phyloP scores from a whole-genome alignment of 371 early-diverging fungal genomes.

The Mucor racemosus region DNA sequence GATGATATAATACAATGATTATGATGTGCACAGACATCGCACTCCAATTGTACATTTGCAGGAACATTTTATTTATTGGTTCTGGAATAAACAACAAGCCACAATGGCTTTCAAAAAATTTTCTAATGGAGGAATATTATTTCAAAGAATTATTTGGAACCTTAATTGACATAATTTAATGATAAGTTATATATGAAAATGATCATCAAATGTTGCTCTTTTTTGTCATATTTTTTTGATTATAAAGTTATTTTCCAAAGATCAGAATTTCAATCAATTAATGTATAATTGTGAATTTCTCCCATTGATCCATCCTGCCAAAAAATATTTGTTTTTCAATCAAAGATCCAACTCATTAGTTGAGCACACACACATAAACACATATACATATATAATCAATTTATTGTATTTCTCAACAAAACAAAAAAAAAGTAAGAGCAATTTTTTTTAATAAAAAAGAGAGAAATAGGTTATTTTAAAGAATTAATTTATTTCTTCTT shows the following conservation, averaged over 20 bases:
- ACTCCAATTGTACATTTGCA: neutral
- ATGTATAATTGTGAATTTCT: too few relatives aligned
- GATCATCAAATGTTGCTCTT: neutral
- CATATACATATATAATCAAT: neutral
- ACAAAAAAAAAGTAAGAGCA: constrained; percentile 1
- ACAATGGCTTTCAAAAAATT: neutral
- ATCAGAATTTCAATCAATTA: too few relatives aligned
- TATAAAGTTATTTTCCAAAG: too few relatives aligned
- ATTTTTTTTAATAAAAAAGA: constrained; percentile 7
- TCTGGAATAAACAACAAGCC: neutral
- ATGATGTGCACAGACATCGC: neutral
- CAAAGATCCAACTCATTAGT: too few relatives aligned
- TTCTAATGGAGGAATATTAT: neutral
- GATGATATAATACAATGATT: neutral
- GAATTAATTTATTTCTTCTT: constrained; percentile 47
- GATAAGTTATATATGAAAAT: neutral
- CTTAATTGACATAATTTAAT: neutral
- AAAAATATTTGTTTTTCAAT: too few relatives aligned
- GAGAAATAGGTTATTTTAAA: constrained; percentile 12
- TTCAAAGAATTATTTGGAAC: neutral
- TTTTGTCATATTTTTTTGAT: too few relatives aligned
- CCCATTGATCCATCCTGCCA: too few relatives aligned
- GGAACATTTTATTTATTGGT: too few relatives aligned
- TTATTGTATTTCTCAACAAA: neutral
- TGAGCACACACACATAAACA: neutral